Conservation (phyloP, 202 grass and related monocot genomes). For the Eragrostis tef region DNA sequence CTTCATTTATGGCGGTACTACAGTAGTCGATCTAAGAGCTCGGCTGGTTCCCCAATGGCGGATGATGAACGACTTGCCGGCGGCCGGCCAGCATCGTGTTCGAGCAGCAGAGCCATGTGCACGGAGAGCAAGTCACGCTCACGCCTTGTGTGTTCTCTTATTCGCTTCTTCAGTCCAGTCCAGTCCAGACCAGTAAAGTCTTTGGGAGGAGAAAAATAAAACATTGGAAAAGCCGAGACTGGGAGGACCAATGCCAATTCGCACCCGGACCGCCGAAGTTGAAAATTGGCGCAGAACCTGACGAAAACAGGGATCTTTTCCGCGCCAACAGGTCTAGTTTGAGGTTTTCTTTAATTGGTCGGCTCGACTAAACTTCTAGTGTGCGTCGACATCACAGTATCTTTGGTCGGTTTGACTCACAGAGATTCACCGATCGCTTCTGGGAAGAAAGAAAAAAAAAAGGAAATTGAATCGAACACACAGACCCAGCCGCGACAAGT, state of each 20-base stretch:
- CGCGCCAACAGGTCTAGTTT: too few relatives aligned
- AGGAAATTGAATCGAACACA: too few relatives aligned
- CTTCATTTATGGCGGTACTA: background rate
- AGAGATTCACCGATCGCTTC: background rate
- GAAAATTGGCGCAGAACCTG: too few relatives aligned
- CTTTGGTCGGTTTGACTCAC: background rate
- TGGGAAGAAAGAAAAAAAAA: background rate
- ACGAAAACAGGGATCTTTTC: too few relatives aligned
- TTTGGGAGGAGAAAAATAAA: too few relatives aligned
- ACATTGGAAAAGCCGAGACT: too few relatives aligned
- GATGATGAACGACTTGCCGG: background rate
- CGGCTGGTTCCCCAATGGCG: background rate
- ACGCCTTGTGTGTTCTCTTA: background rate
- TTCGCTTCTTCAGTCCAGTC: background rate
- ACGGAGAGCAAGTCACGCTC: too few relatives aligned
- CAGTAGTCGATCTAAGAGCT: too few relatives aligned
- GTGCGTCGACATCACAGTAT: background rate
- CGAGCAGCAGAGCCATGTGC: background rate
- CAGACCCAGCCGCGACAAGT: background rate
- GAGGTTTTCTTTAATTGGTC: background rate
- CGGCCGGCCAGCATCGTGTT: background rate
- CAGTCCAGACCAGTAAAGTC: too few relatives aligned
- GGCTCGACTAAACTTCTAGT: background rate
- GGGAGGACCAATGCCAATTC: too few relatives aligned
- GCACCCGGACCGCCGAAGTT: too few relatives aligned